Conservation (phyloP, 2,329 filamentous ascomycete species). For the Hortaea werneckii region DNA sequence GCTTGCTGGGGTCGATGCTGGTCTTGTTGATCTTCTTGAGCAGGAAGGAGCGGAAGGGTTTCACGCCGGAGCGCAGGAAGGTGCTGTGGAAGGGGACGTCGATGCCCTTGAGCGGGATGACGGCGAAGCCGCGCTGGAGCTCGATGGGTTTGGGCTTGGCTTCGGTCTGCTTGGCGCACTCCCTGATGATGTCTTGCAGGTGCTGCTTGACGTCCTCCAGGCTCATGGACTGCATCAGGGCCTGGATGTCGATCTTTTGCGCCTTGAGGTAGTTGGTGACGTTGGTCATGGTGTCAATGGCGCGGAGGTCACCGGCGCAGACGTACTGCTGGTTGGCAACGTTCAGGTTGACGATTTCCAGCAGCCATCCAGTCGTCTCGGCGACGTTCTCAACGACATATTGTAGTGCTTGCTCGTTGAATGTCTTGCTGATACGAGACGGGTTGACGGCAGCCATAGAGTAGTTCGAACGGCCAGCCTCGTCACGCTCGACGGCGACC, state of each 20-base stretch:
- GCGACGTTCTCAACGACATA: slow-evolving; percentile 94
- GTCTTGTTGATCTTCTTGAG: slow-evolving; percentile 99
- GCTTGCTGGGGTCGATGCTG: slow-evolving; percentile 90
- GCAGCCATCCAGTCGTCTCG: slow-evolving; percentile 85
- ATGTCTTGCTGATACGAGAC: slow-evolving; percentile 94
- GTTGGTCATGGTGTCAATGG: slow-evolving; percentile 57
- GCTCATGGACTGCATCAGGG: slow-evolving; percentile 74
- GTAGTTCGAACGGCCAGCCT: slow-evolving; percentile 88
- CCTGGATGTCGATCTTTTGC: slow-evolving; percentile 94
- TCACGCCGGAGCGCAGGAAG: slow-evolving; percentile 94
- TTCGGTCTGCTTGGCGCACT: slow-evolving; percentile 76
- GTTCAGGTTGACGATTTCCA: slow-evolving; percentile 98
- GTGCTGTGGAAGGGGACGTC: slow-evolving; percentile 99
- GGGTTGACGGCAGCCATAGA: slow-evolving; percentile 99
- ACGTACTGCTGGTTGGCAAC: slow-evolving; percentile 63
- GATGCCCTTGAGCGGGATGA: slow-evolving; percentile 91
- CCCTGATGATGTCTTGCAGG: slow-evolving; percentile 81
- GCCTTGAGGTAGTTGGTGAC: slow-evolving; percentile 93
- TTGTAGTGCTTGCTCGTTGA: slow-evolving; percentile 93
- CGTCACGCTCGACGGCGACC: slow-evolving; percentile 94
- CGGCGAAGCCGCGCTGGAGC: slow-evolving; percentile 89
- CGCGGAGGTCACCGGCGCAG: slow-evolving; percentile 55
- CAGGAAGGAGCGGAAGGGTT: slow-evolving; percentile 96
- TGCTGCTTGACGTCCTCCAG: slow-evolving; percentile 87
- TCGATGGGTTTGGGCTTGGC: slow-evolving; percentile 81